Conservation (phyloP, 148 eudicot genomes). For the Chenopodium album region DNA sequence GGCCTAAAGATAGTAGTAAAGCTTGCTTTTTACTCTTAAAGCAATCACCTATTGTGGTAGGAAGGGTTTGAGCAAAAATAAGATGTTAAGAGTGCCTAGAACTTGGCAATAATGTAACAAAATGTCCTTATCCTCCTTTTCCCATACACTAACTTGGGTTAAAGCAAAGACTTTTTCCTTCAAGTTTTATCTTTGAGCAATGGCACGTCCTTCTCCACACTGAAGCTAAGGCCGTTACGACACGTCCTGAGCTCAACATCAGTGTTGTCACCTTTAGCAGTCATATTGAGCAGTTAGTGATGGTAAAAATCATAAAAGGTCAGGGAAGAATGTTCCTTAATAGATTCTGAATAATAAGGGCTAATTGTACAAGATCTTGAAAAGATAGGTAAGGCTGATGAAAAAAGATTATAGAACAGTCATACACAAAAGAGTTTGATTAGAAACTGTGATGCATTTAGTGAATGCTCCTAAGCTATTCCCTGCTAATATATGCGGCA, state of each 20-base stretch:
- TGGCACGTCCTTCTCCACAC: slow-evolving; percentile 10
- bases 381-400: neutral
- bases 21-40: neutral
- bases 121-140: slow-evolving; percentile 11
- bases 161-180: slow-evolving; percentile 2
- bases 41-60: neutral
- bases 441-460: neutral
- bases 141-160: slow-evolving; percentile 14
- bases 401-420: neutral
- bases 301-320: neutral
- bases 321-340: neutral
- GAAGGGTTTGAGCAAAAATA: neutral
- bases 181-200: neutral
- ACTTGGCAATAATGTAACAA: neutral
- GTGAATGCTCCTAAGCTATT: neutral
- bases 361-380: neutral
- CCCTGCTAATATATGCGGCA: neutral
- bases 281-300: neutral
- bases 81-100: slow-evolving; percentile 6
- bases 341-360: neutral
- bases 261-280: slow-evolving; percentile 10
- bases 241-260: neutral
- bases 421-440: neutral
- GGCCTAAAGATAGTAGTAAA: neutral
- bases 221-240: neutral